These are phyloP conservation scores for Simmondsia chinensis DNA, from an alignment of 148 eudicot genomes.

Conservation along the genomic window DNA sequence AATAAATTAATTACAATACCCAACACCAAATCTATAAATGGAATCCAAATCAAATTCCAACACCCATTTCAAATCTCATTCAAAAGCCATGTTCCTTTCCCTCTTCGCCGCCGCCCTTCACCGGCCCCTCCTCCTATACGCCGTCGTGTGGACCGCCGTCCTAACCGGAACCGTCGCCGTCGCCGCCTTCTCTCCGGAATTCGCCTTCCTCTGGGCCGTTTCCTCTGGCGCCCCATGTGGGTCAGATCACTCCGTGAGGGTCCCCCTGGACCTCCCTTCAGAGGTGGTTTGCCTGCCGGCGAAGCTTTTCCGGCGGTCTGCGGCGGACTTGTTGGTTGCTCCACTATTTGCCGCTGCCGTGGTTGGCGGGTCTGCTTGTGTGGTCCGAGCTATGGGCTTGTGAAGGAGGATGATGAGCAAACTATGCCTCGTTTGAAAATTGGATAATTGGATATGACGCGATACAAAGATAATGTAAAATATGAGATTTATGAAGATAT, in stretches of 20 bases:
- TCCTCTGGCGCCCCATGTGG: slow-evolving; percentile 27
- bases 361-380: slow-evolving; percentile 58
- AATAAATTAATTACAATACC: too few relatives aligned
- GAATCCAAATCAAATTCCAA: too few relatives aligned
- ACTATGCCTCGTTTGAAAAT: too few relatives aligned
- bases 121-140: slow-evolving; percentile 42
- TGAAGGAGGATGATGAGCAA: too few relatives aligned
- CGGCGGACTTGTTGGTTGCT: slow-evolving; percentile 54
- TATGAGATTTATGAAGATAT: too few relatives aligned
- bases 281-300: slow-evolving; percentile 56
- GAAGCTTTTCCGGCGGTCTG: slow-evolving; percentile 34
- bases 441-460: too few relatives aligned
- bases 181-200: slow-evolving; percentile 53
- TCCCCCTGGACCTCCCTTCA: slow-evolving; percentile 56
- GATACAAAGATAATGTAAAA: too few relatives aligned
- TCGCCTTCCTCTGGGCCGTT: slow-evolving; percentile 50
- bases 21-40: too few relatives aligned
- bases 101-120: slow-evolving; percentile 18
- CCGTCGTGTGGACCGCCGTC: slow-evolving; percentile 59
- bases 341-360: slow-evolving; percentile 64
- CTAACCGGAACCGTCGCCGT: slow-evolving; percentile 42
- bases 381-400: slow-evolving; percentile 46
- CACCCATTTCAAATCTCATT: too few relatives aligned
- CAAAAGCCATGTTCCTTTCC: slow-evolving; percentile 14
- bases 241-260: slow-evolving; percentile 22